phyloP scores from a whole-genome alignment of 306 rosid species.

The Trichosanthes truncata region DNA sequence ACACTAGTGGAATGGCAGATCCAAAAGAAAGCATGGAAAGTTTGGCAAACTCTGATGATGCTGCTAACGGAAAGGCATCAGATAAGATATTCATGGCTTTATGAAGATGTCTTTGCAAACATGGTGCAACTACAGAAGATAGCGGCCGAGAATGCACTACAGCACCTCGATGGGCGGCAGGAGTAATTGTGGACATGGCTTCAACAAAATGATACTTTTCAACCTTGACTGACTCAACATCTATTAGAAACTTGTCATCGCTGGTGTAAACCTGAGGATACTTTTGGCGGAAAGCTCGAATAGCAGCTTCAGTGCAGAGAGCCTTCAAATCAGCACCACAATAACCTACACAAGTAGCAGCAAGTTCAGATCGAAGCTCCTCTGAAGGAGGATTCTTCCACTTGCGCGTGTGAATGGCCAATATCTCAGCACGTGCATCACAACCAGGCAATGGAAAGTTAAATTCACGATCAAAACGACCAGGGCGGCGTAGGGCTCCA shows the following conservation, averaged over 20 bases:
- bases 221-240: conserved; percentile 83
- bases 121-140: conserved; percentile 83
- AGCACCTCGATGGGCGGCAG: conserved; percentile 97
- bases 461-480: conserved; percentile 96
- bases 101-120: conserved; percentile 63
- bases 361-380: conserved; percentile 74
- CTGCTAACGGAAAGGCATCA: conserved; percentile 58
- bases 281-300: conserved; percentile 86
- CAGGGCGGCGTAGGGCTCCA: conserved; percentile 98
- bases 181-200: conserved; percentile 95
- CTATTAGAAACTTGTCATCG: conserved; percentile 91
- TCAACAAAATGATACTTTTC: conserved; percentile 84
- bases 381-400: conserved; percentile 87
- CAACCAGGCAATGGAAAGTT: conserved; percentile 88
- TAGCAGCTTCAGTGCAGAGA: conserved; percentile 98
- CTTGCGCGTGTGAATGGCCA: conserved; percentile 90
- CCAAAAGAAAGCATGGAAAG: conserved; percentile 86
- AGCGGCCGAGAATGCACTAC: conserved; percentile 89
- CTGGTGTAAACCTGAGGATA: conserved; percentile 95
- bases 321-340: conserved; percentile 99
- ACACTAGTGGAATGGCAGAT: conserved; percentile 87
- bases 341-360: conserved; percentile 96
- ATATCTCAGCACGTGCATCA: conserved; percentile 94
- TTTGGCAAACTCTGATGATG: conserved; percentile 64
- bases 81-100: conserved; percentile 57